Evolutionary conservation across 2,329 filamentous ascomycete genomes (phyloP), one percentile per base, ranked within the genome.

Genomic region (Zymoseptoria crescenta): DNA sequence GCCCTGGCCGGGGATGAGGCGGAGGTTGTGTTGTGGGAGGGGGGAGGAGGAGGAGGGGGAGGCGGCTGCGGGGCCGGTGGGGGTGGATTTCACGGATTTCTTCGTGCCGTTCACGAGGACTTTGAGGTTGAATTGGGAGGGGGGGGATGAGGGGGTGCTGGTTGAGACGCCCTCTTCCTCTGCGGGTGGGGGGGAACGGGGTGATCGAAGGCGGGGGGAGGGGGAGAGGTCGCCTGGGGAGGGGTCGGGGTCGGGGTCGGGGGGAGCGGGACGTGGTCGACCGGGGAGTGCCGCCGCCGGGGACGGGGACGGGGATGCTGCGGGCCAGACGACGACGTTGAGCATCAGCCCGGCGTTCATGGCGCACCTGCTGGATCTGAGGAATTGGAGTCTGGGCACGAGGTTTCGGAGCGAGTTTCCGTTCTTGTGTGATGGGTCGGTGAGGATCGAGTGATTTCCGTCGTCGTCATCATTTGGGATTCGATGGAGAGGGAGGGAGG

Each of bases 271-370:
- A n/a, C n/a, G n/a, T n/a, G n/a, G n/a, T n/a, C n/a, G n/a, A n/a
- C n/a, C n/a, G n/a, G n/a, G n/a, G n/a, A n/a, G n/a, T n/a, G n/a
- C n/a, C n/a, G n/a, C n/a, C n/a, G 13, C 1, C 16, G 35, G 35
- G 16, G 35, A 41, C 16, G 35, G 35, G 16, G 35, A 3, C 16
- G 10, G 35, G 4, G 35, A 55, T 53, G 16, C 53, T 51, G 24
- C 20, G 79, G 3, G 56, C 58, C 4, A 64, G 64, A 4, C 56
- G 19, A 75, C 76, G 4, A 83, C 87, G 8, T 87, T 91, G 60
- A 80, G 88, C 63, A 90, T 96, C 63, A 96, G 94, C 64, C 91
- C 91, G 0, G 88, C 90, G 0, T 96, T 96, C 71, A 89, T 95
- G 74, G 80, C 84, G 45, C 91, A 96, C 71, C 70, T 96, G 54